Evolutionary conservation across 129 eudicot species (phyloP), one percentile per base, ranked within the genome.

Genomic region (Flaveria ramosissima): DNA sequence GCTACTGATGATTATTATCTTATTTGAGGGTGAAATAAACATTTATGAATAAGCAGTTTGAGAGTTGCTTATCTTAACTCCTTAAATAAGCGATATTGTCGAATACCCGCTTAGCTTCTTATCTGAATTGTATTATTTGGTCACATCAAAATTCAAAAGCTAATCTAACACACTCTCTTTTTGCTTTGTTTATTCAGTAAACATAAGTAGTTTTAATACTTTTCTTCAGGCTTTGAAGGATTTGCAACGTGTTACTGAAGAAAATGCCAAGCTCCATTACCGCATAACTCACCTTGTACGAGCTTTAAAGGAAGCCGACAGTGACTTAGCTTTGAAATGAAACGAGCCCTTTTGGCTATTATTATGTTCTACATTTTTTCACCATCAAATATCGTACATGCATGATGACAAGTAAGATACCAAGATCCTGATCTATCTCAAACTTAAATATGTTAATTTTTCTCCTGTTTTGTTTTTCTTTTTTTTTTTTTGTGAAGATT

Each of bases 231-330:
- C 83, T 74, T 62, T 76, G 77, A 88, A 84, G 66, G 39, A 60
- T 60, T 23, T 60, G 39, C 66, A 60, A 56, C 78, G 70, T 20
- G 93, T 83, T 74, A 74, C 81, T 39, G 81, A 74, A 26, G 98
- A 92, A 68, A 90, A 86, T 65, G 89, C 82, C 7, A 92, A 88
- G 73, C 89, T 89, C 77, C 85, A 79, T 55, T 88, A 89, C 73
- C 96, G 93, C 36, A 84, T 88, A 43, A 57, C 71, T 73, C 98
- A 89, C 84, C 92, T 92, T 78, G 81, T 86, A 26, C 80, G 88
- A 20, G 91, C 92, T n/a, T 48, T 89, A 64, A 51, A 81, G 66
- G 88, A 84, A 77, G 84, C 79, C 60, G 86, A 85, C 41, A 23
- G 27, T 64, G 69, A 78, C 70, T 59, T 68, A 75, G 75, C 67